Conservation (phyloP, 306 rosid genomes). For the Trifolium repens region DNA sequence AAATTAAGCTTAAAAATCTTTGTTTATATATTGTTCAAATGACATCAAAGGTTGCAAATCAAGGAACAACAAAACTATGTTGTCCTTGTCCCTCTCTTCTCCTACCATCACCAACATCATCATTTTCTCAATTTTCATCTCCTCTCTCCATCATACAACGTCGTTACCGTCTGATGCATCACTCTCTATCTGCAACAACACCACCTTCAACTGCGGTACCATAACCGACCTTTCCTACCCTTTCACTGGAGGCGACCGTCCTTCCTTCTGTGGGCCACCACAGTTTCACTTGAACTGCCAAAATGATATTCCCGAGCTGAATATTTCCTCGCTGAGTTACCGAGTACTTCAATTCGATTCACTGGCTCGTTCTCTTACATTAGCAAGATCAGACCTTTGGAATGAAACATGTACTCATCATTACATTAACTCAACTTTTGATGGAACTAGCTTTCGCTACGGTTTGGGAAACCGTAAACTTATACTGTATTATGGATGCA, state of each 20-base stretch:
- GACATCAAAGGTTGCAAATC: slow-evolving; percentile 12
- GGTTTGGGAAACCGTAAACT: slow-evolving; percentile 52
- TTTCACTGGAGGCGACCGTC: slow-evolving; percentile 58
- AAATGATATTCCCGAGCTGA: slow-evolving; percentile 41
- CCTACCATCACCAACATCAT: background rate
- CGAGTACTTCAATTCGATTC: slow-evolving; percentile 50
- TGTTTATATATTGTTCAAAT: background rate
- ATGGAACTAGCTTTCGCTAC: slow-evolving; percentile 15
- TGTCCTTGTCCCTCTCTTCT: slow-evolving; percentile 28
- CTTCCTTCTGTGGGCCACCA: slow-evolving; percentile 59
- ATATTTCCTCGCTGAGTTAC: slow-evolving; percentile 42
- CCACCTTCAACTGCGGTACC: slow-evolving; percentile 60
- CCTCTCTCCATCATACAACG: slow-evolving; percentile 38
- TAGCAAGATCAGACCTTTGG: slow-evolving; percentile 72
- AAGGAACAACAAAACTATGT: slow-evolving; percentile 12
- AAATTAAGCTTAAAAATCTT: background rate
- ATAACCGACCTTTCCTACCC: slow-evolving; percentile 57
- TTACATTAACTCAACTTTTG: slow-evolving; percentile 44
- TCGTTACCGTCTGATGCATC: slow-evolving; percentile 41
- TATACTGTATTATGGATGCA: slow-evolving; percentile 51
- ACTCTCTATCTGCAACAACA: slow-evolving; percentile 47
- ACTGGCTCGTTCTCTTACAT: slow-evolving; percentile 21
- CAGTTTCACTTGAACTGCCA: slow-evolving; percentile 53
- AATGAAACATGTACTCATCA: slow-evolving; percentile 48
- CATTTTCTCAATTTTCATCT: slow-evolving; percentile 17